Percentiles rank a stretch among this genome's conserved stretches.
phyloP scores from a whole-genome alignment of 257 asterid species.

The Datura wrightii region DNA sequence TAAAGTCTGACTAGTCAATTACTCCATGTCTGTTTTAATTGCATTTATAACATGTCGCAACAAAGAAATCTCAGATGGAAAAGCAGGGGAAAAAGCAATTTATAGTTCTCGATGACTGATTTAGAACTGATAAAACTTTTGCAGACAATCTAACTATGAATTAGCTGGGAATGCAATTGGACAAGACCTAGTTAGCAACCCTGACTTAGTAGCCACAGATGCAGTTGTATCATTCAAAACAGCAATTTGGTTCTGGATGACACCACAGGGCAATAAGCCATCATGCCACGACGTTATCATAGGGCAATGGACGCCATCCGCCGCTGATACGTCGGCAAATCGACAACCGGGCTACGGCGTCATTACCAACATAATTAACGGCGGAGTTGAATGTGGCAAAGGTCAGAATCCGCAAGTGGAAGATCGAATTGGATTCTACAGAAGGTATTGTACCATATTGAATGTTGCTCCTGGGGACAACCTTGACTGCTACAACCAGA shows the following conservation, averaged over 20 bases:
- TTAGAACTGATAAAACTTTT: not conserved
- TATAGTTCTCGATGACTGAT: not conserved
- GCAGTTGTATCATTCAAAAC: slow-evolving; percentile 44
- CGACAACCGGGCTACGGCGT: slow-evolving; percentile 43
- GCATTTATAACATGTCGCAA: not conserved
- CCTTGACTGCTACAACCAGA: slow-evolving; percentile 44
- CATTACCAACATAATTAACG: slow-evolving; percentile 50
- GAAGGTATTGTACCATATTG: slow-evolving; percentile 40
- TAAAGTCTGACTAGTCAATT: not conserved
- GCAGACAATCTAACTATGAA: slow-evolving; percentile 44
- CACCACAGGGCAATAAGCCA: slow-evolving; percentile 46
- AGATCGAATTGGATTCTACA: slow-evolving; percentile 43
- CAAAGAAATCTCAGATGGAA: not conserved
- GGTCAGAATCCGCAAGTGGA: slow-evolving; percentile 35
- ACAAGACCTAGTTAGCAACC: slow-evolving; percentile 42
- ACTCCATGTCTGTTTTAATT: no score
- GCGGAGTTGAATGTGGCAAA: slow-evolving; percentile 46
- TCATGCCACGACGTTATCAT: slow-evolving; percentile 46
- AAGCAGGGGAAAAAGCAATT: not conserved
- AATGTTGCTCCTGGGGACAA: slow-evolving; percentile 43
- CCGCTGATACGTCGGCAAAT: slow-evolving; percentile 38
- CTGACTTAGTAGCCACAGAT: slow-evolving; percentile 47
- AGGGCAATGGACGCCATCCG: slow-evolving; percentile 47
- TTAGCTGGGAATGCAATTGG: slow-evolving; percentile 39
- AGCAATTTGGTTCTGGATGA: slow-evolving; percentile 57